These are phyloP conservation scores for Fusarium sp. DNA, from an alignment of 2,329 filamentous ascomycete species.

Conservation along the genomic window DNA sequence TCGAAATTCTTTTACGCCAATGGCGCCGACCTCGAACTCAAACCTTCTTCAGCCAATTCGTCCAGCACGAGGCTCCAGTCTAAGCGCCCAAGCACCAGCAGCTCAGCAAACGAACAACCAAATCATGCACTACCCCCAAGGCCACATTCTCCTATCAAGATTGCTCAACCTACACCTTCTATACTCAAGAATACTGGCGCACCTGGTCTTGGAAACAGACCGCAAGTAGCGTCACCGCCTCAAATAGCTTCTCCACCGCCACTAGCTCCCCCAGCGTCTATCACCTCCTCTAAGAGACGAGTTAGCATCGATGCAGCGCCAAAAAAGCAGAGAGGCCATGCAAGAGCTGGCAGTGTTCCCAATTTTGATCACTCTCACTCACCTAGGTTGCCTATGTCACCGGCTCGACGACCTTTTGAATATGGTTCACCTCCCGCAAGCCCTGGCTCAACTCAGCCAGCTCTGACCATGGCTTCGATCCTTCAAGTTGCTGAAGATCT, in stretches of 20 bases:
- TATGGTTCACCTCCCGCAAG: constrained; percentile 54
- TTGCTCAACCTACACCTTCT: constrained; percentile 39
- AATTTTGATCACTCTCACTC: constrained; percentile 54
- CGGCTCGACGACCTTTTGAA: constrained; percentile 50
- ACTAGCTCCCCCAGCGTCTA: constrained; percentile 49
- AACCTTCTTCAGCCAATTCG: constrained; percentile 59
- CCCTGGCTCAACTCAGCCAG: constrained; percentile 48
- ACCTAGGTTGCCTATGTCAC: constrained; percentile 52
- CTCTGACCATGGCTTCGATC: constrained; percentile 67
- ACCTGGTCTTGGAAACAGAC: constrained; percentile 43
- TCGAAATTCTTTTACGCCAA: constrained; percentile 84
- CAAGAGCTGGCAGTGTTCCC: constrained; percentile 56
- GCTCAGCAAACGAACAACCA: constrained; percentile 40
- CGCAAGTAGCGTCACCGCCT: constrained; percentile 54
- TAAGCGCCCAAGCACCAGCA: constrained; percentile 55
- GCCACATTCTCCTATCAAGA: constrained; percentile 66
- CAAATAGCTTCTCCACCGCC: constrained; percentile 53
- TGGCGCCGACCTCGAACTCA: constrained; percentile 64
- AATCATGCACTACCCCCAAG: constrained; percentile 52
- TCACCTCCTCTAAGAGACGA: constrained; percentile 54
- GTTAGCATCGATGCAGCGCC: constrained; percentile 59
- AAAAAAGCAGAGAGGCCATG: constrained; percentile 53
- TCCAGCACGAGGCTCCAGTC: constrained; percentile 58
- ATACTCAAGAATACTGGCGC: constrained; percentile 38
- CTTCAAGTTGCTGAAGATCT: constrained; percentile 68